Evolutionary conservation across 805 yeast species (phyloP).

Genomic region (Pichia membranifaciens): DNA sequence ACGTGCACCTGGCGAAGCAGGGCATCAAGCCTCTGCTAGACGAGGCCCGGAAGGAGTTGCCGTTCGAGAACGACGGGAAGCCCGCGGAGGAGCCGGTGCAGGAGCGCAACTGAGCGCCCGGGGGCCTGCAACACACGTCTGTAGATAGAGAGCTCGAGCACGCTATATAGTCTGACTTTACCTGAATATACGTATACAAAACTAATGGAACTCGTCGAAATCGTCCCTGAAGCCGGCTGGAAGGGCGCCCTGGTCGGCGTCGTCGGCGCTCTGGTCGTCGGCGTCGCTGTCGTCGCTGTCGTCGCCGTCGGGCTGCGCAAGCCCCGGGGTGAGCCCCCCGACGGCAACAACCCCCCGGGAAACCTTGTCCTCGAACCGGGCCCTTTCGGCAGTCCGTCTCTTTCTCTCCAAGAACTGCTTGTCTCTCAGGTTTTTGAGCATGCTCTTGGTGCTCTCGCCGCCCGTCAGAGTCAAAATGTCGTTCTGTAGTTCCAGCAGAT

Average conservation of each 20-base stretch:
- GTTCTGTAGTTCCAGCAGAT: slow-evolving; percentile 37
- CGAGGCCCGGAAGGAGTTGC: slow-evolving; percentile 85
- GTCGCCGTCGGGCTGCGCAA: slow-evolving; percentile 71
- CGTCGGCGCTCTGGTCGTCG: slow-evolving; percentile 16
- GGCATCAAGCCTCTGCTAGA: slow-evolving; percentile 80
- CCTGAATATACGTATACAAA: slow-evolving; percentile 4
- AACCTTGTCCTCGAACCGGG: slow-evolving; percentile 35
- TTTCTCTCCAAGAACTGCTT: slow-evolving; percentile 21
- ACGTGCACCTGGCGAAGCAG: slow-evolving; percentile 59
- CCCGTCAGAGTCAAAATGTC: slow-evolving; percentile 41
- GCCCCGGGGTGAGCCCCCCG: slow-evolving; percentile 77
- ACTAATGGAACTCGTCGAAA: slow-evolving; percentile 26
- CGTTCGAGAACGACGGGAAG: slow-evolving; percentile 67
- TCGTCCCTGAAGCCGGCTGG: slow-evolving; percentile 23
- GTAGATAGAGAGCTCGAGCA: no score
- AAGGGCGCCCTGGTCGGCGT: neutral
- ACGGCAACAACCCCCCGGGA: slow-evolving; percentile 39
- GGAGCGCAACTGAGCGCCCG: no score
- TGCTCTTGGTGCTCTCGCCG: slow-evolving; percentile 33
- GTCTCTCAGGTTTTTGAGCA: slow-evolving; percentile 11
- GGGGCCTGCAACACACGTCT: no score
- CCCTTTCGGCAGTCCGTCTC: slow-evolving; percentile 27
- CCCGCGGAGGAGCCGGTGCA: slow-evolving; percentile 17
- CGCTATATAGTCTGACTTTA: neutral
- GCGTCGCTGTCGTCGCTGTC: slow-evolving; percentile 38